Evolutionary conservation across 495 filamentous ascomycete species (phyloP).

Genomic region (Haplographium delicatum): DNA sequence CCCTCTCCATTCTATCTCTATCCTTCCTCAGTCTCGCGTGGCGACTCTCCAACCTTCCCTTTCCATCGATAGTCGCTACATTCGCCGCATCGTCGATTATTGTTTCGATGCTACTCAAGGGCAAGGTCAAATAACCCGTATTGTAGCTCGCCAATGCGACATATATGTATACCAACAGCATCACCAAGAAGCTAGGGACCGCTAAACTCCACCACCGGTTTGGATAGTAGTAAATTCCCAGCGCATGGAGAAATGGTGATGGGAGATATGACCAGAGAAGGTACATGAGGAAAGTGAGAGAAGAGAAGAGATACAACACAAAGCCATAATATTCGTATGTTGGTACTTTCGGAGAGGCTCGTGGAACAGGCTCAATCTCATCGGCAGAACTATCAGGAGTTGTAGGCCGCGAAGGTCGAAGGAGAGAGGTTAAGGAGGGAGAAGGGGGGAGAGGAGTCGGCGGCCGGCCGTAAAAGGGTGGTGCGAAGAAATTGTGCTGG

Average conservation of each 20-base stretch:
- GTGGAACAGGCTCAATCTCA: slow-evolving; percentile 74
- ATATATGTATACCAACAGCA: slow-evolving; percentile 87
- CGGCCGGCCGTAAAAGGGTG: slow-evolving; percentile 83
- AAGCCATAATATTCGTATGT: slow-evolving; percentile 99
- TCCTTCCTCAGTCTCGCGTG: slow-evolving; percentile 41
- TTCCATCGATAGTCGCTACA: slow-evolving; percentile 74
- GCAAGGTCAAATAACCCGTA: slow-evolving; percentile 77
- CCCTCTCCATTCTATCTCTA: slow-evolving; percentile 45
- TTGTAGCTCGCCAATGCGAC: slow-evolving; percentile 91
- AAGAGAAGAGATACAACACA: slow-evolving; percentile 84
- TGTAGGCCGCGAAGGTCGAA: slow-evolving; percentile 82
- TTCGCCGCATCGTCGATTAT: slow-evolving; percentile 87
- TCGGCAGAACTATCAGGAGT: slow-evolving; percentile 90
- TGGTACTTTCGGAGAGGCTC: slow-evolving; percentile 86
- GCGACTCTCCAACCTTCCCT: slow-evolving; percentile 50
- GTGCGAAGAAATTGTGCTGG: slow-evolving; percentile 64
- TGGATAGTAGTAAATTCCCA: slow-evolving; percentile 95
- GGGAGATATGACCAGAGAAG: slow-evolving; percentile 93
- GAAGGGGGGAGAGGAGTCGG: slow-evolving; percentile 89
- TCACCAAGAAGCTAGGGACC: slow-evolving; percentile 83
- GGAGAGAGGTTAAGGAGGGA: slow-evolving; percentile 90
- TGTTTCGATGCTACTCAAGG: slow-evolving; percentile 75
- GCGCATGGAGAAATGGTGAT: slow-evolving; percentile 81
- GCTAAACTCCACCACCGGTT: slow-evolving; percentile 97
- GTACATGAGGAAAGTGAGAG: slow-evolving; percentile 78